Base-by-base conservation (phyloP, 768 basidiomycete genomes). In the Lentinula sp. region DNA sequence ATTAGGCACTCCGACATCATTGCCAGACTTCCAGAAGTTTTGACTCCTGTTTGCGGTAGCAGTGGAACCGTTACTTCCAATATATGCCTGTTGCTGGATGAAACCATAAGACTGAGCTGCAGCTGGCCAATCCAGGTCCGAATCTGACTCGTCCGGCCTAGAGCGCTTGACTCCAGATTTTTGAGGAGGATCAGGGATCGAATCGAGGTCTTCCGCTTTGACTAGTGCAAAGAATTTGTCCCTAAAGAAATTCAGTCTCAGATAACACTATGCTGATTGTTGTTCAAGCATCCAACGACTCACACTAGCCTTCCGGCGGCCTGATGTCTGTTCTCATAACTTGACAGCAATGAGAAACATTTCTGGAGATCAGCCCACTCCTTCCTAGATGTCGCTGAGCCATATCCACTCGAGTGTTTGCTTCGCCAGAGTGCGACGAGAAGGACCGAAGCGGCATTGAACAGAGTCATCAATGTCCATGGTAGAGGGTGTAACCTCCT, bases 401-500 rank as follows among this genome's bases (percentile, higher is more conserved):
- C 55, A 39, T n/a, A 40, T 16, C 39, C 40, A 35, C 10, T 42
- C 4, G 55, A 56, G 18, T 56, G 55, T 43, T 56, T 56, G 15
- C 55, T 56, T 43, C 55, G 8, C 55, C 55, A 56, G 37, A 56
- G 39, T 11, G 55, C 37, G 15, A 56, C 55, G 23, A 56, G 37
- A 21, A 56, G 40, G 23, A 56, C 40, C 4, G 39, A 40, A 43
- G 55, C 37, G 15, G 55, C 40, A 18, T 56, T 43, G 3, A 9
- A 18, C 28, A 56, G 15, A 21, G 39, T 37, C 13, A 40, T 37
- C 18, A 43, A 56, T 4, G 23, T 56, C 23, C 39, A 37, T 15
- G 53, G 53, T 21, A 56, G n/a, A 28, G 55, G 55, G 43, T 40
- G 55, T n/a, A 56, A 43, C 2, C 52, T 16, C 21, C 66, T 64